Percentiles rank a stretch among this genome's conserved stretches.
phyloP scores from a whole-genome alignment of 129 eudicot species.

The Mikania micrantha region DNA sequence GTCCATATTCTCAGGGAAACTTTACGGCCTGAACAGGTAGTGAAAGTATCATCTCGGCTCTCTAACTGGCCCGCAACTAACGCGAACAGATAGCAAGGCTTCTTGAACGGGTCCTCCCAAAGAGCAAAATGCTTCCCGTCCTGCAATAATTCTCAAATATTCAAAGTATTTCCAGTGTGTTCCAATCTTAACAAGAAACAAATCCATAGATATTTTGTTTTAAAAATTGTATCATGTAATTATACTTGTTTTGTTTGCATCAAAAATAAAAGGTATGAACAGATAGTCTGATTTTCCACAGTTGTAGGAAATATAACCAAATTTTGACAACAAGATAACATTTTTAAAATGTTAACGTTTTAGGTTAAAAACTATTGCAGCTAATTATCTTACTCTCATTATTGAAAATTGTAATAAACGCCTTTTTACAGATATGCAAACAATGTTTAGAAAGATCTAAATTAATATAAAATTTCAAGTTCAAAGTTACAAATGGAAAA shows the following conservation, averaged over 20 bases:
- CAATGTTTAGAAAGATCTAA: background rate
- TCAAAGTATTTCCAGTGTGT: background rate
- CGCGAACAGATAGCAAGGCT: conserved; percentile 93
- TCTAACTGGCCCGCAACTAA: conserved; percentile 88
- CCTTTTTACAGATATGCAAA: background rate
- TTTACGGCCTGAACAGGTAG: conserved; percentile 80
- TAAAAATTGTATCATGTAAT: background rate
- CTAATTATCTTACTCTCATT: background rate
- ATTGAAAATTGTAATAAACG: background rate
- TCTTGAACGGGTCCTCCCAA: conserved; percentile 96
- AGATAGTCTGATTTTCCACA: background rate
- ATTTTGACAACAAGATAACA: background rate
- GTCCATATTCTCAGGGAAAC: conserved; percentile 87
- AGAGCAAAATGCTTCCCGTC: conserved; percentile 78
- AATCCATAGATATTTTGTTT: background rate
- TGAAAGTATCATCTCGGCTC: conserved; percentile 85
- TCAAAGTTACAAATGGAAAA: background rate
- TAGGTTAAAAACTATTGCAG: background rate
- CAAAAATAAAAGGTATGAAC: background rate
- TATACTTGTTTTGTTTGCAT: background rate
- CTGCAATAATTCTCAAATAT: conserved; percentile 28
- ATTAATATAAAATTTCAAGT: background rate
- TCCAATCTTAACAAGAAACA: background rate
- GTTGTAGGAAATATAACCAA: background rate
- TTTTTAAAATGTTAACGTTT: background rate